phyloP scores from a whole-genome alignment of 2,329 filamentous ascomycete species.

The Ascochyta koolunga region DNA sequence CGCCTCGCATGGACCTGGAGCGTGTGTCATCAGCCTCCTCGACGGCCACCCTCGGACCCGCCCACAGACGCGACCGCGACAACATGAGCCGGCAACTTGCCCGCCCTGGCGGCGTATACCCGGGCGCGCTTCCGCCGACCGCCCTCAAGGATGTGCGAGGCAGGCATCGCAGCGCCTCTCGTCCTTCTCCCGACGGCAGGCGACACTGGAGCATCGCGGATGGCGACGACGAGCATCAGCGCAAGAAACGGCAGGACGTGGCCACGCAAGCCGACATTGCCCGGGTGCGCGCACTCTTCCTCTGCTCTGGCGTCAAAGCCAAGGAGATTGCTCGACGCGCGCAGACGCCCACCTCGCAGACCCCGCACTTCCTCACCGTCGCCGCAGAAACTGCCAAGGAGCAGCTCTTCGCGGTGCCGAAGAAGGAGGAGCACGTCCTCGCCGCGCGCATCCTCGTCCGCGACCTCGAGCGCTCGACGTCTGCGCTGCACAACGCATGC shows the following conservation, averaged over 20 bases:
- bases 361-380: slow-evolving; percentile 44
- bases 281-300: slow-evolving; percentile 75
- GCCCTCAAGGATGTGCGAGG: slow-evolving; percentile 29
- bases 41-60: slow-evolving; percentile 27
- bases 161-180: slow-evolving; percentile 36
- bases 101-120: slow-evolving; percentile 36
- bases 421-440: slow-evolving; percentile 59
- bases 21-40: slow-evolving; percentile 34
- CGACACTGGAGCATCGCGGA: slow-evolving; percentile 66
- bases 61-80: slow-evolving; percentile 31
- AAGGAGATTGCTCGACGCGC: slow-evolving; percentile 76
- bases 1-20: slow-evolving; percentile 57
- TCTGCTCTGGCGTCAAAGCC: slow-evolving; percentile 89
- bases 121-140: slow-evolving; percentile 38
- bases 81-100: slow-evolving; percentile 42
- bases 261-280: slow-evolving; percentile 72
- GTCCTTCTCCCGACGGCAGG: slow-evolving; percentile 49
- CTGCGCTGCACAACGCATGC: slow-evolving; percentile 58
- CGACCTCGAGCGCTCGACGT: slow-evolving; percentile 53
- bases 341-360: slow-evolving; percentile 50
- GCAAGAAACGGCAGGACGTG: slow-evolving; percentile 29
- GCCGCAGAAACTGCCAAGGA: slow-evolving; percentile 53
- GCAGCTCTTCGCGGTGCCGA: slow-evolving; percentile 53
- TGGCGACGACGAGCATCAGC: slow-evolving; percentile 42
- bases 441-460: slow-evolving; percentile 59